Conservation (phyloP, 345 rosid genomes). For the Gossypium longicalyx region DNA sequence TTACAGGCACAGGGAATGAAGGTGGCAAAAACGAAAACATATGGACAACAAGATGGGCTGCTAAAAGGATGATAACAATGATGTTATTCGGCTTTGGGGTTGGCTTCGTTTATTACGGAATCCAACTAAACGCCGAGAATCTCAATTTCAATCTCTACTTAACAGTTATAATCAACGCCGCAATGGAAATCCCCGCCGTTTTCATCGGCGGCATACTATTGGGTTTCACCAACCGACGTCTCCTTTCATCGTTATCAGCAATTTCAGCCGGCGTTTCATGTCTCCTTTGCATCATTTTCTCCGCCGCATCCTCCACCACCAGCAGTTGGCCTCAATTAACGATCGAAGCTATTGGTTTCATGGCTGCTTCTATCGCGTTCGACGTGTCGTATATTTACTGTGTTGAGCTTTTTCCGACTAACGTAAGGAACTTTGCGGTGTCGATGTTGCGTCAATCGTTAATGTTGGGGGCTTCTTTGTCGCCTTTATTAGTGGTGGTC, state of each 20-base stretch:
- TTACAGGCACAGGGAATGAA: not conserved
- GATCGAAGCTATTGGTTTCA: constrained; percentile 55
- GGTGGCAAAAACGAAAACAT: constrained; percentile 27
- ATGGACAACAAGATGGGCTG: constrained; percentile 67
- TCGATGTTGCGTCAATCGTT: constrained; percentile 50
- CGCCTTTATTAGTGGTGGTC: constrained; percentile 55
- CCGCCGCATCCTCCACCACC: not conserved
- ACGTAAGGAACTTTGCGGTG: constrained; percentile 62
- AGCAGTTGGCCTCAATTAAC: constrained; percentile 54
- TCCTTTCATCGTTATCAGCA: constrained; percentile 45
- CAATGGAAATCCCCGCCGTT: constrained; percentile 75
- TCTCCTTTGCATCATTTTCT: constrained; percentile 51
- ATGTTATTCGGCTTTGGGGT: constrained; percentile 63
- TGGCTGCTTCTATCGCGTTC: constrained; percentile 59
- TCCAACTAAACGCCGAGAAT: constrained; percentile 67
- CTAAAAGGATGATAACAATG: constrained; percentile 39
- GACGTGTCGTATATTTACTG: constrained; percentile 53
- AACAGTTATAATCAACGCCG: constrained; percentile 55
- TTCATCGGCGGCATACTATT: constrained; percentile 44
- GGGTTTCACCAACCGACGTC: constrained; percentile 48
- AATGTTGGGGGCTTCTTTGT: constrained; percentile 74
- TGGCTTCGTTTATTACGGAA: constrained; percentile 70
- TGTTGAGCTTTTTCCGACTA: constrained; percentile 72
- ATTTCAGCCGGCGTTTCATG: constrained; percentile 45
- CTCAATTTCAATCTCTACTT: constrained; percentile 58